Base-by-base conservation (phyloP, 192 early-diverging fungal genomes). In the Allomyces arbusculus region DNA sequence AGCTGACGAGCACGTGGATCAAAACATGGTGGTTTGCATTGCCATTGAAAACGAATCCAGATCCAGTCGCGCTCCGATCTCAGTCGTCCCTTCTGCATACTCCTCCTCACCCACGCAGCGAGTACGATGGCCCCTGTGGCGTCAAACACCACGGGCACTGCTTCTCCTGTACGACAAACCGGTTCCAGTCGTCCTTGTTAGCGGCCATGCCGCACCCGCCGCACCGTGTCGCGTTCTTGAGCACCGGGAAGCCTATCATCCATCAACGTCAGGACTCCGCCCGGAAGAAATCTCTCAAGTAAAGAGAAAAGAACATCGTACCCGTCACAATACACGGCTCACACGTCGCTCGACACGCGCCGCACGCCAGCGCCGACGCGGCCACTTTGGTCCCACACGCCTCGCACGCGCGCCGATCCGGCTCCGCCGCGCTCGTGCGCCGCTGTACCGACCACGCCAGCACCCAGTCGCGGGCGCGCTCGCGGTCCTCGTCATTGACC, bases 151-250 rank as follows among this genome's bases (percentile, higher is more conserved):
- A 58, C 50, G 50, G 50, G 20, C 50, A 58, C 50, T 58, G 12
- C 20, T 58, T 58, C 12, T 58, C 50, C 50, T 58, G 50, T 78
- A 82, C 77, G 12, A 84, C 73, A 66, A 80, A 84, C 69, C 77
- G 79, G 65, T 84, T 84, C 83, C 83, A 84, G 64, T 84, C 83
- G 22, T 83, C 82, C 67, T 79, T 84, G 73, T 83, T 83, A 28
- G 83, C 83, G 6, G 62, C 66, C 22, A 72, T 74, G 23, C 45
- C 72, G 71, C 83, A 84, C 3, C 25, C 68, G 63, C 61, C 69
- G 65, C 83, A 84, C 62, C 74, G 74, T 16, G 78, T 77, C 61
- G 70, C 78, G 67, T 75, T 80, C 61, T 75, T 66, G 12, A 72
- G 63, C 7, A 84, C 71, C 3, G 83, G 83, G 61, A 14, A 55